Evolutionary conservation across 441 rosid species (phyloP), one percentile per base, ranked within the genome.

Genomic region (Adansonia grandidieri): DNA sequence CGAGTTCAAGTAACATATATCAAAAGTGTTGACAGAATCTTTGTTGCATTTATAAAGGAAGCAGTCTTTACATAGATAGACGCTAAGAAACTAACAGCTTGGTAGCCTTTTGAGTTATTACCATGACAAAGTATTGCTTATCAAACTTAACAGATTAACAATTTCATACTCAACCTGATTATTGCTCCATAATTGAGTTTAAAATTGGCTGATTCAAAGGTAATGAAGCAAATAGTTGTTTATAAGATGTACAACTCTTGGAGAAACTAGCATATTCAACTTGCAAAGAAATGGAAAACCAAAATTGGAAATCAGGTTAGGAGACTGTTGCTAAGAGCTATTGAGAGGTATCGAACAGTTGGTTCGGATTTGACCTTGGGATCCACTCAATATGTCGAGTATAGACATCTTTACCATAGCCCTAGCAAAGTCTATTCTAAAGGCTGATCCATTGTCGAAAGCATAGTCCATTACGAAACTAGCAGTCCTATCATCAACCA

Each of bases 321-420:
- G 42, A 40, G 48, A 51, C 54, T 68, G 64, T 57, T 32, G 15
- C 2, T 63, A 74, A 45, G 79, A 77, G 47, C 15, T 20, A 22
- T 8, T 24, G 42, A 44, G 65, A 56, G 79, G 65, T 45, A 68
- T 45, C 28, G 88, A 80, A 81, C 92, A 86, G 40, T 80, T 83
- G 42, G 17, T 72, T 76, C 88, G 84, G 67, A 87, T 77, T 72
- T 82, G 81, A 22, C 92, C 89, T 75, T 75, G 82, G 40, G 68
- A 70, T 75, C 84, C 86, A 1, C 82, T 77, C 71, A 89, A 74
- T 60, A 77, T 82, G n/a, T 71, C 78, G 9, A 83, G 88, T 78
- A 64, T 83, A 2, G 90, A 87, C 86, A 89, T 78, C 86, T 84
- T 89, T 74, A 84, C 68, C 92, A 89, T 89, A n/a, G 72, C 85